Evolutionary conservation across 805 yeast species (phyloP), one percentile per base, ranked within the genome.

Genomic region (Metschnikowia borealis): DNA sequence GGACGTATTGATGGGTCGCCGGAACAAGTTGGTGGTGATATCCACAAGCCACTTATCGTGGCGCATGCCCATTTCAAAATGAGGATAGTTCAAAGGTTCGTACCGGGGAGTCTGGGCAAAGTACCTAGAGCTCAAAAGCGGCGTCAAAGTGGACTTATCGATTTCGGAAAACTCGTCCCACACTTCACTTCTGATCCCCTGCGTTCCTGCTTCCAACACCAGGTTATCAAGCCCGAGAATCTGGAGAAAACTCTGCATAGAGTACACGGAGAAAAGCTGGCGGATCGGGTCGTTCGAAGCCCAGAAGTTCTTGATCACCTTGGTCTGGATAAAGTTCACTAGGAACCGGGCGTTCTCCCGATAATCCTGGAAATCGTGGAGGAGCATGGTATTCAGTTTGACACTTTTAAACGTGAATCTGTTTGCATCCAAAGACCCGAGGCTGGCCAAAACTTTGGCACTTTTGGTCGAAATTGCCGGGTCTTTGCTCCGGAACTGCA

Each of bases 261-360:
- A 86, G 65, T 81, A 86, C 0, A 97, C 96, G 34, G 90, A 75
- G 61, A 85, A 87, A 51, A 87, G 74, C 64, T 94, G 99, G 44
- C 82, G 81, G 20, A 81, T 79, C 0, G 98, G 96, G 61, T 90
- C 90, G 33, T 85, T 87, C 1, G 97, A 85, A 0, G 96, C 90
- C 82, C 95, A 85, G 66, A 90, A 91, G 1, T 89, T 82, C 33
- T 88, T 89, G 7, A 91, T 85, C n/a, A 94, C 73, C 51, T 81
- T 75, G 48, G 79, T 77, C 52, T 87, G 84, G 33, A 91, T 71
- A 44, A 91, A 81, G 57, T 77, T 74, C 3, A 80, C 70, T 32
- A 89, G 73, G 59, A 92, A 89, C 11, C 72, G 74, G 2, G 80
- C 71, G n/a, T 80, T 79, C 58, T 91, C 97, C 4, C 63, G 65